Base-by-base conservation (phyloP, 2,329 filamentous ascomycete genomes). In the Samsoniella hepiali region DNA sequence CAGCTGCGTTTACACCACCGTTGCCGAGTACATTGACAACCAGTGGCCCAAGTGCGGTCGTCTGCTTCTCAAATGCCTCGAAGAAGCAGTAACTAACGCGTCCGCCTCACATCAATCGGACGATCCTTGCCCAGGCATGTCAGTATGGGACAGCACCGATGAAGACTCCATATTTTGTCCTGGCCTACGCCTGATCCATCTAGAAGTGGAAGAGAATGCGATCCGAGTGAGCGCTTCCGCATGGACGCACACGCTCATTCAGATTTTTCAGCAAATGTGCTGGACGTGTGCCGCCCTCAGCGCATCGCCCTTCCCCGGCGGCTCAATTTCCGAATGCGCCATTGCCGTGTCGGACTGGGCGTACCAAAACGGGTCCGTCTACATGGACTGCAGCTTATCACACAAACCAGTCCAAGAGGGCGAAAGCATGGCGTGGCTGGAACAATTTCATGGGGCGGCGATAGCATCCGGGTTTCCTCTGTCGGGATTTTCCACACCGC, bases 241-340 rank as follows among this genome's bases (percentile, higher is more conserved):
- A 1, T 74, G 74, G 74, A 70, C 72, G 0, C 72, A 73, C 36
- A 72, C 71, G 2, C 70, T 77, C 67, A 71, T 75, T 50, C 73
- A 76, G 13, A 69, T 76, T 2, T 69, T 76, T 3, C 74, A 76
- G 53, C 74, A 76, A 58, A 75, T 76, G 74, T 72, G 72, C 10
- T 77, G 75, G 75, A 72, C 70, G 1, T 76, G 73, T 32, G 74
- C 74, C 1, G 68, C 69, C 1, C 68, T 77, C 10, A 76, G 73
- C 56, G 67, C 74, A 1, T 76, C 75, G 1, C 75, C 75, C 0
- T 73, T 76, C 55, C 71, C 71, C 0, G 70, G 69, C 3, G 38
- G 54, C 27, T 66, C 68, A 0, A 50, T 74, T 0, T 74, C 73
- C 0, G 74, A 76, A 58, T 72, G 72, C 22, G 65, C 67, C 8